Conservation (phyloP, 371 early-diverging fungal species). For the Parasitella parasitica region DNA sequence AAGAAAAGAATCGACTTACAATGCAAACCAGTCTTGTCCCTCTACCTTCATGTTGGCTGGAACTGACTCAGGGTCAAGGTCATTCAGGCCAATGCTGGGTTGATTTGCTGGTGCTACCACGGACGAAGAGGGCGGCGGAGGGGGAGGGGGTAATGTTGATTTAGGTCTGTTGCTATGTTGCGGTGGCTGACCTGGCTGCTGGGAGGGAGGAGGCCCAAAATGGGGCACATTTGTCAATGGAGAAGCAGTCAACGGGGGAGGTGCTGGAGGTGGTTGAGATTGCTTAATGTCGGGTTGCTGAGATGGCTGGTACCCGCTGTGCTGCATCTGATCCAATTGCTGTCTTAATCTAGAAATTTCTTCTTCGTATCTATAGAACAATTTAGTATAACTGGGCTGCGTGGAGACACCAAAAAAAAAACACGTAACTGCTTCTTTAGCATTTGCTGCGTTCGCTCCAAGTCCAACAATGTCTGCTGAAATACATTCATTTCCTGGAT, state of each 20-base stretch:
- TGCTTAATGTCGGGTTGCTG: neutral
- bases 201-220: slow-evolving; percentile 4
- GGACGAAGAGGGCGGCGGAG: neutral
- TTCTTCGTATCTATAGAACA: slow-evolving; percentile 42
- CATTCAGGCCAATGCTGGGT: slow-evolving; percentile 43
- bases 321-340: slow-evolving; percentile 41
- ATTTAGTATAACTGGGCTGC: neutral
- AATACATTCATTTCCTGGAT: slow-evolving; percentile 76
- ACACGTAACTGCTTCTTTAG: slow-evolving; percentile 68
- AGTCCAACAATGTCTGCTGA: slow-evolving; percentile 76
- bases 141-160: neutral
- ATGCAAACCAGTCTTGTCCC: slow-evolving; percentile 84
- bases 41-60: slow-evolving; percentile 76
- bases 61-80: slow-evolving; percentile 77
- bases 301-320: slow-evolving; percentile 14
- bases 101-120: neutral
- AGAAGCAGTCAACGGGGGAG: slow-evolving; percentile 2
- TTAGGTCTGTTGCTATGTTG: neutral
- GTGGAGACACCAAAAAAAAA: neutral
- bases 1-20: slow-evolving; percentile 41
- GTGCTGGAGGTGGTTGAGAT: neutral
- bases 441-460: slow-evolving; percentile 76
- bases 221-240: slow-evolving; percentile 4
- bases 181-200: neutral
- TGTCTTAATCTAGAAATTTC: slow-evolving; percentile 46